phyloP scores from a whole-genome alignment of 2,329 filamentous ascomycete species.

The Ophiostoma piceae region DNA sequence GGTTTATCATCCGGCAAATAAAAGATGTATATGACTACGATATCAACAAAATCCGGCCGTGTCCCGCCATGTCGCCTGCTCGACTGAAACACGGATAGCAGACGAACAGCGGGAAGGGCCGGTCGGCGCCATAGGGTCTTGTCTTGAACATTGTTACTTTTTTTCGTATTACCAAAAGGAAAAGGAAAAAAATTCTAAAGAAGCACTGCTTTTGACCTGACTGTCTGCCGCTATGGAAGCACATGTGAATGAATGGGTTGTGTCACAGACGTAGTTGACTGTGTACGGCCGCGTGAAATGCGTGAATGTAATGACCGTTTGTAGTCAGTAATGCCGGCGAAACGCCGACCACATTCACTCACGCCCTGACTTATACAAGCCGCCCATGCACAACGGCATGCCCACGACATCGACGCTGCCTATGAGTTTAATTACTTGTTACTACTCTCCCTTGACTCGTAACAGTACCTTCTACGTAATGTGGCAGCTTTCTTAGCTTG shows the following conservation, averaged over 20 bases:
- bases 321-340: background rate
- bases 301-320: background rate
- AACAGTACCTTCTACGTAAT: background rate
- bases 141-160: conserved; percentile 15
- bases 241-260: background rate
- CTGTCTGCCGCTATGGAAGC: background rate
- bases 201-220: conserved; percentile 16
- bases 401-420: background rate
- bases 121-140: conserved; percentile 25
- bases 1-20: conserved; percentile 12
- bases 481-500: background rate
- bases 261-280: background rate
- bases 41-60: background rate
- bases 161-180: conserved; percentile 3
- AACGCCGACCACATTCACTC: background rate
- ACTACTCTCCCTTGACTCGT: background rate
- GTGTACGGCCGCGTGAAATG: background rate
- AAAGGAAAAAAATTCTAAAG: conserved; percentile 19
- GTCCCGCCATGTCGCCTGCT: background rate
- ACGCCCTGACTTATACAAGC: background rate
- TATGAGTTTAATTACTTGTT: background rate
- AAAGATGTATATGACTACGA: conserved; percentile 18
- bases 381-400: background rate
- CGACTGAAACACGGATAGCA: background rate
- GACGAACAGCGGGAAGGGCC: background rate